A percentile compares a stretch with the other conserved stretches of the same genome.
These are phyloP conservation scores for Tolypocladium nubicola DNA, from an alignment of 2,329 filamentous ascomycete genomes.

Conservation along the genomic window DNA sequence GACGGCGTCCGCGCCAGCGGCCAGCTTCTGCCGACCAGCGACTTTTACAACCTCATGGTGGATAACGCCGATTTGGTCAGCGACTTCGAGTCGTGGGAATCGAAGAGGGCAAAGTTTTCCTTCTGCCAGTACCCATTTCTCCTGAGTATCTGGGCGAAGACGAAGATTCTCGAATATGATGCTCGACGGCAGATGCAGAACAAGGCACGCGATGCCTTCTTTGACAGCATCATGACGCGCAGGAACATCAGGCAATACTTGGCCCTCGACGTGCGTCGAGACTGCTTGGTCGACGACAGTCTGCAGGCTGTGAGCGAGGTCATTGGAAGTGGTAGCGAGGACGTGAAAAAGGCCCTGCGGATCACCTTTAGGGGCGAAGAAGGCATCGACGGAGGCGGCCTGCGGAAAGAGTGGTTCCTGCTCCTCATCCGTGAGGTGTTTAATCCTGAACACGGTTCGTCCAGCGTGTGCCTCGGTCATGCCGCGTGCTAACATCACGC, in stretches of 20 bases:
- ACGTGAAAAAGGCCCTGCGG: constrained; percentile 80
- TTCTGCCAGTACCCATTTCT: constrained; percentile 93
- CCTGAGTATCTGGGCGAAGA: constrained; percentile 85
- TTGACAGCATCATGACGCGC: constrained; percentile 73
- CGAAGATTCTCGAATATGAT: constrained; percentile 80
- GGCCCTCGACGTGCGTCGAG: constrained; percentile 64
- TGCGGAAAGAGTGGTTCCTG: constrained; percentile 92
- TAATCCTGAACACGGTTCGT: constrained; percentile 75
- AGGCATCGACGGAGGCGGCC: constrained; percentile 78
- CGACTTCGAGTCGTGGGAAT: constrained; percentile 85
- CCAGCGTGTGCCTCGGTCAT: background rate
- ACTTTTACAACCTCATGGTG: constrained; percentile 80
- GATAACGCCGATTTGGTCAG: constrained; percentile 78
- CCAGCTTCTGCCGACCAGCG: constrained; percentile 65
- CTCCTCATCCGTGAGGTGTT: constrained; percentile 83
- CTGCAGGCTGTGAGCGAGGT: constrained; percentile 76
- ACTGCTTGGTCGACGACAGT: constrained; percentile 84
- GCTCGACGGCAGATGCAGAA: constrained; percentile 81
- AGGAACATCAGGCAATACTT: constrained; percentile 69
- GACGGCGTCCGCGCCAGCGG: constrained; percentile 30
- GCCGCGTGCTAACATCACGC: constrained; percentile 4
- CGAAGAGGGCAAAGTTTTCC: constrained; percentile 60
- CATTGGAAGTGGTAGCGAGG: constrained; percentile 68
- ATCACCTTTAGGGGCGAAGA: constrained; percentile 85
- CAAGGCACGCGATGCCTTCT: constrained; percentile 82